phyloP scores from a whole-genome alignment of 306 rosid species.

The Echinosophora koreensis region DNA sequence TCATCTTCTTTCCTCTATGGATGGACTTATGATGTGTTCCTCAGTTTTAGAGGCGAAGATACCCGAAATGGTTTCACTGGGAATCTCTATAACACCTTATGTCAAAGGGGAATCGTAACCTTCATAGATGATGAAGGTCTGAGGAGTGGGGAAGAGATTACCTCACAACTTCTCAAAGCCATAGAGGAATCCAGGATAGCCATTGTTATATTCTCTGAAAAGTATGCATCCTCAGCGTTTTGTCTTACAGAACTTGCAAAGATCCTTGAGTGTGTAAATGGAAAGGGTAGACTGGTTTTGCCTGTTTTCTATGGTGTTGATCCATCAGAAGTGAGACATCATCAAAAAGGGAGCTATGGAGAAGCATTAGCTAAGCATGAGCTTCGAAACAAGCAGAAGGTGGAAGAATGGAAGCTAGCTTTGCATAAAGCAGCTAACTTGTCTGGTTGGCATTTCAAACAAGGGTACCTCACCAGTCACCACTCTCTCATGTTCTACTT shows the following conservation, averaged over 20 bases:
- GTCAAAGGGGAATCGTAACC: conserved; percentile 18
- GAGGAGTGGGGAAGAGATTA: neutral
- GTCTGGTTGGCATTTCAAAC: conserved; percentile 32
- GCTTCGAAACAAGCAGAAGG: neutral
- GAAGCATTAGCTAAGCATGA: conserved; percentile 1
- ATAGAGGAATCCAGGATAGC: conserved; percentile 21
- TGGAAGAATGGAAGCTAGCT: conserved; percentile 17
- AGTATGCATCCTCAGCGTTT: conserved; percentile 25
- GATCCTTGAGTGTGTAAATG: neutral
- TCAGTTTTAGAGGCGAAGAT: neutral
- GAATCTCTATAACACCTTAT: too few species aligned
- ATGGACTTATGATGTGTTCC: neutral
- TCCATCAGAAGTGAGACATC: conserved; percentile 27
- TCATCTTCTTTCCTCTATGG: neutral
- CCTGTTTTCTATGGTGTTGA: conserved; percentile 31
- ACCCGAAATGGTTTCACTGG: too few species aligned
- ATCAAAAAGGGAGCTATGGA: neutral
- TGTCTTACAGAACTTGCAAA: conserved; percentile 30
- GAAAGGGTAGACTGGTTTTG: neutral
- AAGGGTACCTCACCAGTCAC: too few species aligned
- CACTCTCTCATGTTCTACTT: too few species aligned
- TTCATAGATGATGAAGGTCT: conserved; percentile 26
- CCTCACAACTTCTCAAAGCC: conserved; percentile 10
- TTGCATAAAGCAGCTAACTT: conserved; percentile 4
- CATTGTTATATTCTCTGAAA: conserved; percentile 33